Percentiles rank a stretch among this genome's conserved stretches.
These are phyloP conservation scores for Choricystis sp. DNA, from an alignment of 139 green algal genomes.

Conservation along the genomic window DNA sequence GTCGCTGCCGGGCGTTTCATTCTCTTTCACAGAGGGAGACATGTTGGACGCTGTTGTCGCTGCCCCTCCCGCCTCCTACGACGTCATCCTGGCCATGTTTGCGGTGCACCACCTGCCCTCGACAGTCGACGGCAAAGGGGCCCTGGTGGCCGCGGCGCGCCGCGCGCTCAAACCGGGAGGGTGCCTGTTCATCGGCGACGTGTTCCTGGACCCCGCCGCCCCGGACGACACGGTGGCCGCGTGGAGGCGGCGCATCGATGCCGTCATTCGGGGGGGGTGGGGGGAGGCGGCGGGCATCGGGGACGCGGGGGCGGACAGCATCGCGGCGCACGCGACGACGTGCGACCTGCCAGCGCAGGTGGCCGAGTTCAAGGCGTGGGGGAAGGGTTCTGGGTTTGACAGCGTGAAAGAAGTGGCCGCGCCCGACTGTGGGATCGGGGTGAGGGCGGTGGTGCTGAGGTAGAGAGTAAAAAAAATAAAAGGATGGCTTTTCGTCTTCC, in stretches of 20 bases:
- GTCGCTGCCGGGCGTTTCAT: background rate
- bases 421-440: too few species aligned
- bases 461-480: too few species aligned
- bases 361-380: background rate
- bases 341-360: background rate
- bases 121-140: background rate
- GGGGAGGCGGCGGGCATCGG: background rate
- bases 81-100: background rate
- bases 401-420: too few species aligned
- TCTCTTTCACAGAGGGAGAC: too few species aligned
- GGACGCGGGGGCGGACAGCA: background rate
- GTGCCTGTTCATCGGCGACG: background rate
- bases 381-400: background rate
- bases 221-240: background rate
- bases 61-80: background rate
- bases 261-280: background rate
- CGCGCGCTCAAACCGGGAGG: background rate
- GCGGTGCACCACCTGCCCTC: background rate
- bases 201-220: background rate
- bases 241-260: background rate
- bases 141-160: background rate
- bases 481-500: too few species aligned
- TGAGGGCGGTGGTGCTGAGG: background rate
- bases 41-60: too few species aligned
- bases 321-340: background rate